Evolutionary conservation across 176 grass and related monocot species (phyloP), one percentile per base, ranked within the genome.

Genomic region (Elymus sibiricus): DNA sequence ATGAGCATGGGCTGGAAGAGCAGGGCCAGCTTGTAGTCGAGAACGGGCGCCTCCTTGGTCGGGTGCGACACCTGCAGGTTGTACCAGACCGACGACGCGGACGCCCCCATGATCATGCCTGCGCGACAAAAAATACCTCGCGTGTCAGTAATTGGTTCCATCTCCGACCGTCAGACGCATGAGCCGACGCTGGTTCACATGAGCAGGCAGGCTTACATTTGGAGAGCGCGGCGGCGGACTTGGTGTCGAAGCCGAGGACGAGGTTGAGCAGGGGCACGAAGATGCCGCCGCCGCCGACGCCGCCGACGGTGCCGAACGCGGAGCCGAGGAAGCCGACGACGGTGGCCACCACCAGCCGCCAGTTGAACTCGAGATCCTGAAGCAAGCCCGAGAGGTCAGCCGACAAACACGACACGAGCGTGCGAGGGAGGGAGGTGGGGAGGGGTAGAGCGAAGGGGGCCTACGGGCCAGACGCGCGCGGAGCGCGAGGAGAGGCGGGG

Each of bases 101-200:
- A 97, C 7, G 94, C 94, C 15, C 97, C 97, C 97, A 99, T 99
- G 83, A 99, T 99, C 97, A 99, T 97, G 77, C 97, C 97, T 99
- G 90, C 53, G 43, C 21, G 16, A 51, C 13, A 17, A 13, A n/a
- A 35, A 35, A 14, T 12, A 3, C 10, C 38, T 27, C 22, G 42
- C 13, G 58, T 44, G 42, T 86, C 24, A 91, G 70, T 2, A 49
- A 81, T 53, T 37, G 14, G 3, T 25, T 26, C 28, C 58, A 7
- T 37, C 58, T 44, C 9, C 1, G 35, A 14, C 15, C 1, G 2
- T 56, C 19, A 58, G 7, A 59, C 31, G 74, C 42, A 63, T 38
- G 21, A 7, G 47, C 61, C 31, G 8, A 35, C 0, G 59, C 11
- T 4, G 78, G 39, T 21, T 24, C 42, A 1, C 22, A 6, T n/a